A percentile compares a stretch with the other conserved stretches of the same genome.
Conservation (phyloP, 345 rosid species). For the Salix viminalis region DNA sequence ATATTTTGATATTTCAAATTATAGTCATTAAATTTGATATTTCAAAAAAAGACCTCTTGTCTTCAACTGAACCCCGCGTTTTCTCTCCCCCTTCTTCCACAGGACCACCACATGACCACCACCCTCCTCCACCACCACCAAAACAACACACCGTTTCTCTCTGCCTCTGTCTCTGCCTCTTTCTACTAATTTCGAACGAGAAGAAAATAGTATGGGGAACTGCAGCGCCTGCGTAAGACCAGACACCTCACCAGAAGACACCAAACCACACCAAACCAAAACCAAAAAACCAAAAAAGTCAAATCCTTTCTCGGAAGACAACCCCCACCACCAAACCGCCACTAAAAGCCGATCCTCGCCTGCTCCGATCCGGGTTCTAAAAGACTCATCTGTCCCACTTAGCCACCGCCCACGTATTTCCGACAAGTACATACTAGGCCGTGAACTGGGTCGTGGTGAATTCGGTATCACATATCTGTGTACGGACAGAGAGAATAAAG, state of each 20-base stretch:
- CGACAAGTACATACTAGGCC: slow-evolving; percentile 79
- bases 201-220: slow-evolving; percentile 59
- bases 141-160: neutral
- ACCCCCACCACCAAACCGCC: slow-evolving; percentile 22
- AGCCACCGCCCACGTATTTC: slow-evolving; percentile 64
- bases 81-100: slow-evolving; percentile 23
- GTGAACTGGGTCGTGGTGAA: slow-evolving; percentile 91
- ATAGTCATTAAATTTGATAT: neutral
- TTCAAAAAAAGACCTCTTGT: slow-evolving; percentile 39
- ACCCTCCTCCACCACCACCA: slow-evolving; percentile 5
- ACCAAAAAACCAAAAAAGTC: slow-evolving; percentile 33
- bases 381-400: slow-evolving; percentile 51
- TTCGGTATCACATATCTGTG: slow-evolving; percentile 92
- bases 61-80: slow-evolving; percentile 64
- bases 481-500: slow-evolving; percentile 70
- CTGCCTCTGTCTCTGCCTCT: neutral
- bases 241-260: slow-evolving; percentile 31
- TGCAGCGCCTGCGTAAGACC: slow-evolving; percentile 82
- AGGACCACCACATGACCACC: neutral
- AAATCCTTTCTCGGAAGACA: slow-evolving; percentile 54
- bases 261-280: slow-evolving; percentile 15
- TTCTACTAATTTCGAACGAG: neutral
- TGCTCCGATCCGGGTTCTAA: slow-evolving; percentile 62
- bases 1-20: slow-evolving; percentile 23
- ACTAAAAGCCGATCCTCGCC: slow-evolving; percentile 22